Base-by-base conservation (phyloP, 169 alveolate genomes). In the Plasmodium chabaudi region DNA sequence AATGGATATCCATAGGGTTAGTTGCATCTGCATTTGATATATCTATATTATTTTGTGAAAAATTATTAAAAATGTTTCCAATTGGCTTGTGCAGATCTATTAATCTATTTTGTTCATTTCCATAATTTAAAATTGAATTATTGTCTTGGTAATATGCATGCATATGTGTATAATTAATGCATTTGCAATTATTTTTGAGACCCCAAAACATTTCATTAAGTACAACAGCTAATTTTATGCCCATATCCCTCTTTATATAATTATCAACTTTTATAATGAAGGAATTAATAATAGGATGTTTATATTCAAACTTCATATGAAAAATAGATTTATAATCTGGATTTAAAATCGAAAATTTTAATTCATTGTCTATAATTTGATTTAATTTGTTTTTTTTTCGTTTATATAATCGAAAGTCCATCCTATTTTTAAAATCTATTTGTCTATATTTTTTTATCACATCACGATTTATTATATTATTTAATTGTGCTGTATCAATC, bases 21-120 rank as follows among this genome's bases (percentile, higher is more conserved):
- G 44, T 23, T 9, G 7, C 21, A 15, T 34, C 39, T 17, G 23
- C 57, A 19, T 10, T 63, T 7, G 49, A 17, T 0, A 21, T 5
- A 51, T 63, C 67, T 46, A 49, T 15, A 47, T 53, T 47, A n/a
- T 75, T 63, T 10, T 12, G 13, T 15, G 63, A 9, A 19, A 47
- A 63, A 13, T 9, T 69, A 42, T 55, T 75, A 19, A 75, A 3
- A 17, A 75, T 5, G 64, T 51, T 61, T 49, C 88, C 88, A 55
- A 75, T 56, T 25, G 88, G 88, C 49, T 75, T 60, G 49, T 75
- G 88, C 19, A 75, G 17, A 49, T 75, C 88, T 56, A 75, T 47
- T n/a, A 6, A n/a, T 15, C 27, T n/a, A 13, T 63, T 27, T 25
- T 56, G 42, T 34, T 34, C 42, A 3, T 3, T 34, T 34, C 42